Conservation (phyloP, 2,329 filamentous ascomycete species). For the Cordyceps cateniannulata region DNA sequence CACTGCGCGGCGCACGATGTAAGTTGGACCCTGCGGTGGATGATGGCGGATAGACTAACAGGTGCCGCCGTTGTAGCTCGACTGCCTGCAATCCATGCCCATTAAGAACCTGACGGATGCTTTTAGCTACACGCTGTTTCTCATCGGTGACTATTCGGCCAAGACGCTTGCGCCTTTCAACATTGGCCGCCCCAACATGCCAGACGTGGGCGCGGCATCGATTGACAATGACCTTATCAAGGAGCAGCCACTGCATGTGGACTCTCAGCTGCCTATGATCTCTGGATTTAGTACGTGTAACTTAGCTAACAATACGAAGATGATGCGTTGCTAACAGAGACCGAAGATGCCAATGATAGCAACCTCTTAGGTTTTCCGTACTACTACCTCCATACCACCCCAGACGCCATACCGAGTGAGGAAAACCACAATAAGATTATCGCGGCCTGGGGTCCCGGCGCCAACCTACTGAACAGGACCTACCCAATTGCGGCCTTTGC, state of each 20-base stretch:
- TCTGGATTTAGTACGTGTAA: not conserved
- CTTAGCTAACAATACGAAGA: not conserved
- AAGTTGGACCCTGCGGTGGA: not conserved
- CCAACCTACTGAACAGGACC: not conserved
- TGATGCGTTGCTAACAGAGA: not conserved
- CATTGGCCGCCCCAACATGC: not conserved
- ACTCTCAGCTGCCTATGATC: not conserved
- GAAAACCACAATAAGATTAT: not conserved
- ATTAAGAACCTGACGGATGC: not conserved
- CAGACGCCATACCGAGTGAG: not conserved
- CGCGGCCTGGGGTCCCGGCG: not conserved
- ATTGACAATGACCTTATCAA: not conserved
- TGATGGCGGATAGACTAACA: not conserved
- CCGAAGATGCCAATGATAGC: not conserved
- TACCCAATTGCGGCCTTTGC: not conserved
- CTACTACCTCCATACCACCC: not conserved
- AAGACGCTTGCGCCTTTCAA: not conserved
- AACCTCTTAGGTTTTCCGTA: not conserved
- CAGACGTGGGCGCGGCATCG: not conserved
- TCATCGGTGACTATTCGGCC: not conserved
- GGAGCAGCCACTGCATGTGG: not conserved
- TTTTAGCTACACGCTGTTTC: not conserved
- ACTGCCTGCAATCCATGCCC: not conserved
- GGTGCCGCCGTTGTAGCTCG: not conserved
- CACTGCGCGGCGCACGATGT: slow-evolving; percentile 12